A percentile compares a stretch with the other conserved stretches of the same genome.
Conservation (phyloP, 1,284 basidiomycete species). For the Wolfiporia cocos region DNA sequence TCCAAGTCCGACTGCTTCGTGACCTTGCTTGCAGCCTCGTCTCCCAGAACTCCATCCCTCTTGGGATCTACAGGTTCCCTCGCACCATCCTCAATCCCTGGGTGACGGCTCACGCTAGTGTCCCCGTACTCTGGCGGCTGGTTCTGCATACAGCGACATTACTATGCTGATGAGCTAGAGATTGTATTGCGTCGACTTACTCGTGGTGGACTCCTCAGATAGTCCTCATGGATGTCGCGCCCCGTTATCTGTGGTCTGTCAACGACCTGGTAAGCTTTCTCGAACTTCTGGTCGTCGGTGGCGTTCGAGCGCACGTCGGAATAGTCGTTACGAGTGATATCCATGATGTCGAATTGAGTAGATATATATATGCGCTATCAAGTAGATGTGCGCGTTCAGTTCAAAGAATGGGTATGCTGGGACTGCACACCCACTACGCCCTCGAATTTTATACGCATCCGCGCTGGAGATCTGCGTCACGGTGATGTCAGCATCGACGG, state of each 20-base stretch:
- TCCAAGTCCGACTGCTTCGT: neutral
- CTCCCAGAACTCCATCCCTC: neutral
- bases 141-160: neutral
- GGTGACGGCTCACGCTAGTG: neutral
- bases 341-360: no score
- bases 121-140: neutral
- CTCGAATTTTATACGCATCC: no score
- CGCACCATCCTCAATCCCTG: neutral
- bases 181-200: conserved; percentile 11
- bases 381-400: no score
- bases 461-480: no score
- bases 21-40: neutral
- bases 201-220: conserved; percentile 25
- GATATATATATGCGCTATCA: no score
- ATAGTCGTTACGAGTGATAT: conserved; percentile 12
- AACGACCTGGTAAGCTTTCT: conserved; percentile 27
- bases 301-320: conserved; percentile 7
- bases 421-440: no score
- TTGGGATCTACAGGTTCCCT: neutral
- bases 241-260: conserved; percentile 23
- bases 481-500: no score
- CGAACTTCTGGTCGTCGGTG: conserved; percentile 19
- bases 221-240: conserved; percentile 29
- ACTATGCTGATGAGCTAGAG: neutral
- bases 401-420: no score